Evolutionary conservation across 2,329 filamentous ascomycete genomes (phyloP), one percentile per base, ranked within the genome.

Genomic region (Aspergillus tanneri): DNA sequence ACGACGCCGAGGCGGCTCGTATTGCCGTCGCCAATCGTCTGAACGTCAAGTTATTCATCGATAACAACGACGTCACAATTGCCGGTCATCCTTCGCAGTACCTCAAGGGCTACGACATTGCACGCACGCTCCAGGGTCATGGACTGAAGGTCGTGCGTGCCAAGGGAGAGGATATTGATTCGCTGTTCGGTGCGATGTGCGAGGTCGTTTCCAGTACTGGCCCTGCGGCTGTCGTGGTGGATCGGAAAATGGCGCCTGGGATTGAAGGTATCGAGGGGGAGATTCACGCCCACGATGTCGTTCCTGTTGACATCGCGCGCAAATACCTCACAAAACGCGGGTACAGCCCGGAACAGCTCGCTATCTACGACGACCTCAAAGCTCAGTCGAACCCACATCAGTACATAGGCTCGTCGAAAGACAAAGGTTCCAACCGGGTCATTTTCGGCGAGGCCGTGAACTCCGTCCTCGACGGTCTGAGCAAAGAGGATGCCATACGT

Each of bases 51-150:
- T 40, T 72, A 10, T 63, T 72, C 44, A 53, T 72, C 39, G 69
- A 72, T 42, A 69, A 72, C 55, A 72, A 72, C 50, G 67, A 72
- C 52, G 69, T 72, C 22, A 72, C 69, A 0, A 72, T 72, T 48
- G 68, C 69, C 2, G 69, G 68, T 7, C 67, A 72, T 36, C 69
- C 69, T 4, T 71, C 68, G 0, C 50, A 69, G 36, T 72, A 72
- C 43, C 59, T 71, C 5, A 66, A 67, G 52, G 69, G 69, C 5
- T 72, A 65, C 32, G 59, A 65, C 11, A 45, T 72, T 9, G 58
- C 37, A 12, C 50, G 53, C 1, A 71, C 67, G 3, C 58, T 72
- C 5, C 39, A 56, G n/a, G 69, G 69, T 9, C 69, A 72, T 36
- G 69, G 68, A 4, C 23, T 72, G 25, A 64, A 66, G 34, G 68